Percentiles rank a stretch among this genome's conserved stretches.
These are phyloP conservation scores for Colletotrichum horii DNA, from an alignment of 2,329 filamentous ascomycete species.

Conservation along the genomic window DNA sequence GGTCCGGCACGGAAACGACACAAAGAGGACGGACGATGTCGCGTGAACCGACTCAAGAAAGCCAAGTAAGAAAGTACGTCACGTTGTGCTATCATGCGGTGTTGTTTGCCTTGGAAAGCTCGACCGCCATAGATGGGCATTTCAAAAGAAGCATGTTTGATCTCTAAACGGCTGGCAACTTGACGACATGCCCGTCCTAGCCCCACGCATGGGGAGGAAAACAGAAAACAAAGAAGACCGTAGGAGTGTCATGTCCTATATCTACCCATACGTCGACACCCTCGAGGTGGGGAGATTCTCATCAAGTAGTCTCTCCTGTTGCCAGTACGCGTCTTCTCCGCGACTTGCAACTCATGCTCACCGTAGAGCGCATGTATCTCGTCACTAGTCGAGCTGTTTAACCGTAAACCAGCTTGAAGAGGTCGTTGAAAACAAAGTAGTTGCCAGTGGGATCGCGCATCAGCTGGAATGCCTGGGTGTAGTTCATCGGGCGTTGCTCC, in stretches of 20 bases:
- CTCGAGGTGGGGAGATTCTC: neutral
- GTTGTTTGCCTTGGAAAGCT: neutral
- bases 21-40: neutral
- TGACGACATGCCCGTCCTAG: neutral
- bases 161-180: neutral
- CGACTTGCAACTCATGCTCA: neutral
- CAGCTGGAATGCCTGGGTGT: constrained; percentile 89
- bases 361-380: neutral
- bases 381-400: constrained; percentile 30
- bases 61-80: neutral
- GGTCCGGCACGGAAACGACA: neutral
- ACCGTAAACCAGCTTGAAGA: constrained; percentile 88
- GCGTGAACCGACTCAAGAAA: neutral
- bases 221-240: neutral
- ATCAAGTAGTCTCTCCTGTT: neutral
- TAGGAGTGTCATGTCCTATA: neutral
- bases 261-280: neutral
- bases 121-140: neutral
- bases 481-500: constrained; percentile 86
- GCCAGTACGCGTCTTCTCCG: neutral
- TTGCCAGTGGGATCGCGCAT: constrained; percentile 67
- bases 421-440: constrained; percentile 92
- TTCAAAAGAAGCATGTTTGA: neutral
- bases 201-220: neutral
- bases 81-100: neutral